Conservation (phyloP, 805 yeast species). For the Ogataea ramenticola region DNA sequence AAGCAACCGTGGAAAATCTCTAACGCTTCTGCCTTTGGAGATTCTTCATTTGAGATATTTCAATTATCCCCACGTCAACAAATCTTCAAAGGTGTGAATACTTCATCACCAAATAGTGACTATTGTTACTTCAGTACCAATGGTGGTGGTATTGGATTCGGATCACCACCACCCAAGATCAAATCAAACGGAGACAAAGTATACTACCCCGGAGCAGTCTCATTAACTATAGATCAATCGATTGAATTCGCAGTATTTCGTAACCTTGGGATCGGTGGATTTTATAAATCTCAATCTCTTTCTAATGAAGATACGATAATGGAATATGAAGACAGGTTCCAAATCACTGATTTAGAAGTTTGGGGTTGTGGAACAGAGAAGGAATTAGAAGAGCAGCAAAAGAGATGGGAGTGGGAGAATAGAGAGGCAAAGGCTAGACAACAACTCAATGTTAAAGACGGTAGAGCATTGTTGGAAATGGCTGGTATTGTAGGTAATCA, state of each 20-base stretch:
- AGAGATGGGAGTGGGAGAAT: slow-evolving; percentile 88
- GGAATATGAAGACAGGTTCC: slow-evolving; percentile 62
- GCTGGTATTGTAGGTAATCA: slow-evolving; percentile 54
- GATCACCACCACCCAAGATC: slow-evolving; percentile 56
- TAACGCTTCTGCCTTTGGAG: slow-evolving; percentile 69
- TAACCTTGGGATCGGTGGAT: slow-evolving; percentile 53
- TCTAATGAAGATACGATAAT: slow-evolving; percentile 15
- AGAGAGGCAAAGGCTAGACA: slow-evolving; percentile 76
- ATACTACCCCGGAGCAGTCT: slow-evolving; percentile 66
- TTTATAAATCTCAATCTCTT: slow-evolving; percentile 24
- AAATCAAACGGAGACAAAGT: slow-evolving; percentile 32
- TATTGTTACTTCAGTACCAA: slow-evolving; percentile 59
- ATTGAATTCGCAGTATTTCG: slow-evolving; percentile 80
- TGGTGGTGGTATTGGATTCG: slow-evolving; percentile 84
- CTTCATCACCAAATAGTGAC: slow-evolving; percentile 10
- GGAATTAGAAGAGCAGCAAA: slow-evolving; percentile 69
- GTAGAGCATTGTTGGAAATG: slow-evolving; percentile 79
- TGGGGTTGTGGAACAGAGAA: slow-evolving; percentile 86
- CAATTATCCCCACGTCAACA: slow-evolving; percentile 64
- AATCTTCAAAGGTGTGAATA: slow-evolving; percentile 31
- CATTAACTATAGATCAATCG: slow-evolving; percentile 69
- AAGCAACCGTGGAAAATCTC: slow-evolving; percentile 73
- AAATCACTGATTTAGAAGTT: slow-evolving; percentile 73
- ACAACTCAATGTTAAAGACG: slow-evolving; percentile 71
- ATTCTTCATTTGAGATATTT: slow-evolving; percentile 45